Evolutionary conservation across 176 grass and related monocot genomes (phyloP), one percentile per base, ranked within the genome.

Genomic region (Miscanthus lutarioriparius): DNA sequence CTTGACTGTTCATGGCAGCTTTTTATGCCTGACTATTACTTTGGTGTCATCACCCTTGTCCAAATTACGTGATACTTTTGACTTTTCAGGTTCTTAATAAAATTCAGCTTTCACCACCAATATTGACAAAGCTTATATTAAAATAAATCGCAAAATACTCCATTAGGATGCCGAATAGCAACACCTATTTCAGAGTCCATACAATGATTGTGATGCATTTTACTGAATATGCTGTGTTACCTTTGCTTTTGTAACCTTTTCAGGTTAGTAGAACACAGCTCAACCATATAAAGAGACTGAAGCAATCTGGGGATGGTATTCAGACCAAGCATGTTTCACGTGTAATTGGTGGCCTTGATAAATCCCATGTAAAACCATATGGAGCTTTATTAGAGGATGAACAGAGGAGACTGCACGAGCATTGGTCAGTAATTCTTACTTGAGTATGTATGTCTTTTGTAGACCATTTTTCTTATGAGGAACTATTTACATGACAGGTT

Each of bases 261-360:
- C 84, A 92, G 91, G 44, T 92, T 68, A 92, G 76, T 62, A 92
- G 43, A 88, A 69, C 81, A 77, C 87, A 92, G 44, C 84, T 84
- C 62, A 77, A 87, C 49, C 87, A 87, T 61, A 69, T 92, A 38
- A 92, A 89, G 64, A 85, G 82, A 77, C 75, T 89, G 83, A 92
- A 87, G 59, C 84, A 85, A 62, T 92, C 91, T 82, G 84, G 80
- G 40, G 91, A 89, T 68, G 91, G 91, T 47, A 92, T 92, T 87
- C 87, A 89, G 63, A 58, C 76, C 0, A 89, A 89, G 37, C 85
- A 76, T 67, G 87, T 92, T 43, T 72, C 53, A 72, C 84, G 80
- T 69, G 84, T 92, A 44, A 63, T 92, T 73, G 91, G 91, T 23
- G 81, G 89, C n/a, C 85, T 92, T 59, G 72, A 89, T 48, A 87